Evolutionary conservation across 305 asterid species (phyloP).

Genomic region (Solanum hybrid): DNA sequence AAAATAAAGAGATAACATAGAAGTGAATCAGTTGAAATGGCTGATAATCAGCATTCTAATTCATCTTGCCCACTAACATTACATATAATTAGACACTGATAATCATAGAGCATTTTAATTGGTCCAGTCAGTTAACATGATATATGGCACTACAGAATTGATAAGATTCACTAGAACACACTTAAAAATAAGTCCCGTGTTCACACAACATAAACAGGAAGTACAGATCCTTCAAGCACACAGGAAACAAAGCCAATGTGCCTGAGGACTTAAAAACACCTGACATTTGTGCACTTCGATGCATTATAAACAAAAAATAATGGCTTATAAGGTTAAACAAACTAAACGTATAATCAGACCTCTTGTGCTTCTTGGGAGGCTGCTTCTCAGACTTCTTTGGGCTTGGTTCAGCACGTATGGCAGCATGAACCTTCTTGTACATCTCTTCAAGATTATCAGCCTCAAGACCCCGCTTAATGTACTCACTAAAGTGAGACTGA

Average conservation of each 20-base stretch:
- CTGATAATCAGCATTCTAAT: not conserved
- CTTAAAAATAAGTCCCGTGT: not conserved
- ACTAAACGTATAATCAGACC: slow-evolving; percentile 21
- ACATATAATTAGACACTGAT: not conserved
- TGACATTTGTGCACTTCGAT: not conserved
- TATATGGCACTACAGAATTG: not conserved
- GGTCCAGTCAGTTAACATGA: not conserved
- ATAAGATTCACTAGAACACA: not conserved
- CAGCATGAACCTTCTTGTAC: slow-evolving; percentile 73
- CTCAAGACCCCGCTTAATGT: slow-evolving; percentile 43
- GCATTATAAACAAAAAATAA: not conserved
- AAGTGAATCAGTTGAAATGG: not conserved
- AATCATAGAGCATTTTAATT: not conserved
- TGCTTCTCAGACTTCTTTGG: slow-evolving; percentile 44
- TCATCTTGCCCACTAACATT: not conserved
- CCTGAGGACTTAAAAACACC: not conserved
- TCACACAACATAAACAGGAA: not conserved
- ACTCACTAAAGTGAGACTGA: slow-evolving; percentile 50
- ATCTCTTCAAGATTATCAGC: slow-evolving; percentile 49
- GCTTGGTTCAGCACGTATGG: slow-evolving; percentile 58
- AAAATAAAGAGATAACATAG: not conserved
- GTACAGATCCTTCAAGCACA: not conserved
- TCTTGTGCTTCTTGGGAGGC: slow-evolving; percentile 62
- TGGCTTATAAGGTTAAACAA: not conserved
- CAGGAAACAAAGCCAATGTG: not conserved